These are phyloP conservation scores for Turnera subulata DNA, from an alignment of 345 rosid genomes.

Conservation along the genomic window DNA sequence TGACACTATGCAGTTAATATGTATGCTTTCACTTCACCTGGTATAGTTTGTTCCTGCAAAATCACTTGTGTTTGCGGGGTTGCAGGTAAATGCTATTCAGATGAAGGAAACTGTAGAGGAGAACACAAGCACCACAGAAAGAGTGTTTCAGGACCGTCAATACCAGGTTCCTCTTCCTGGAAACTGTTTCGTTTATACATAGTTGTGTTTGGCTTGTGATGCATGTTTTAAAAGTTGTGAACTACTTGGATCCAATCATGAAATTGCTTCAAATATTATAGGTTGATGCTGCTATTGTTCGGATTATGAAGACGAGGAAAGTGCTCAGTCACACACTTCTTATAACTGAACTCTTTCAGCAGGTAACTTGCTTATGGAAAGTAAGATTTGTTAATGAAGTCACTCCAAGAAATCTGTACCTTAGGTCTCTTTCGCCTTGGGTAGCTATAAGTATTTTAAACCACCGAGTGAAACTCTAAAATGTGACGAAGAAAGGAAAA, in stretches of 20 bases:
- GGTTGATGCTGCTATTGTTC: conserved; percentile 99
- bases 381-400: too few relatives aligned
- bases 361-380: conserved; percentile 40
- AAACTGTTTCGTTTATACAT: not conserved
- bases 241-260: not conserved
- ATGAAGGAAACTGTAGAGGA: conserved; percentile 99
- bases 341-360: conserved; percentile 99
- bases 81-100: conserved; percentile 98
- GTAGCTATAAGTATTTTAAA: too few relatives aligned
- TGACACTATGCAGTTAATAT: not conserved
- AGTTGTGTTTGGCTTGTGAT: not conserved
- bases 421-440: too few relatives aligned
- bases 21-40: not conserved
- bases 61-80: conserved; percentile 7
- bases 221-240: not conserved
- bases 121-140: conserved; percentile 91
- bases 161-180: conserved; percentile 63
- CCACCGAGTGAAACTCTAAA: not conserved
- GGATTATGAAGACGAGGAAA: conserved; percentile 98
- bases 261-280: conserved; percentile 13
- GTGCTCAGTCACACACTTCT: conserved; percentile 94
- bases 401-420: too few relatives aligned
- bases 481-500: not conserved
- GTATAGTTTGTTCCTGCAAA: not conserved
- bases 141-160: conserved; percentile 98